Percentiles rank a stretch among this genome's conserved stretches.
phyloP scores from a whole-genome alignment of 345 rosid genomes.

The Linum usitatissimum region DNA sequence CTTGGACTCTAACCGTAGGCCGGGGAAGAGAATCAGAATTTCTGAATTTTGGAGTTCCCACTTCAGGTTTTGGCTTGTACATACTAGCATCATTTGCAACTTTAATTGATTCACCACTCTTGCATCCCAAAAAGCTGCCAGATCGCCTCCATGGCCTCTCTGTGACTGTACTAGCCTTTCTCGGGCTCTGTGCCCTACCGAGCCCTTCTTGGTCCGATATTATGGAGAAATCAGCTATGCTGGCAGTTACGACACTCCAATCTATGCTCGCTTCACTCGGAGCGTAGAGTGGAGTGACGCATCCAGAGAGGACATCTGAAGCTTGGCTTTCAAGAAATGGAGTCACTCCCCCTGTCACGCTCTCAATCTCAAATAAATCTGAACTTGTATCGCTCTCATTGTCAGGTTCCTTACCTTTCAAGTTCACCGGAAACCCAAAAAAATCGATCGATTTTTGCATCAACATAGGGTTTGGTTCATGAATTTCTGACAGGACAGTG shows the following conservation, averaged over 20 bases:
- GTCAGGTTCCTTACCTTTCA: slow-evolving; percentile 26
- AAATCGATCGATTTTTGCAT: slow-evolving; percentile 48
- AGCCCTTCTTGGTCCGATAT: slow-evolving; percentile 50
- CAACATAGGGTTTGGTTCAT: slow-evolving; percentile 12
- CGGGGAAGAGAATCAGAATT: slow-evolving; percentile 16
- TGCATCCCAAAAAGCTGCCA: slow-evolving; percentile 47
- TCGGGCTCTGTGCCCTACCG: slow-evolving; percentile 20
- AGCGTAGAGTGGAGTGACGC: slow-evolving; percentile 46
- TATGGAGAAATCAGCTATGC: slow-evolving; percentile 60
- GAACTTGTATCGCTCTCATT: slow-evolving; percentile 64
- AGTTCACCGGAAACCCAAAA: slow-evolving; percentile 43
- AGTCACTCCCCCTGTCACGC: slow-evolving; percentile 51
- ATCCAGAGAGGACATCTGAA: slow-evolving; percentile 42
- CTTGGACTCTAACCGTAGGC: slow-evolving; percentile 31
- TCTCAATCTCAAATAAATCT: slow-evolving; percentile 79
- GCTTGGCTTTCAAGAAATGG: slow-evolving; percentile 48
- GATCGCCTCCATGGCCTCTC: slow-evolving; percentile 30
- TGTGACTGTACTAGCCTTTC: slow-evolving; percentile 10
- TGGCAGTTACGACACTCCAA: slow-evolving; percentile 84
- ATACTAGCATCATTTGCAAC: slow-evolving; percentile 40
- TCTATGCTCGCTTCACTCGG: slow-evolving; percentile 87
- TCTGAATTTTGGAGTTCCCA: slow-evolving; percentile 9
- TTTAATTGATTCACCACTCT: slow-evolving; percentile 53
- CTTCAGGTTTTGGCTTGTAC: slow-evolving; percentile 20
- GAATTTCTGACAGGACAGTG: neutral